These are phyloP conservation scores for Spinellus fusiger DNA, from an alignment of 192 early-diverging fungal species.

Conservation along the genomic window DNA sequence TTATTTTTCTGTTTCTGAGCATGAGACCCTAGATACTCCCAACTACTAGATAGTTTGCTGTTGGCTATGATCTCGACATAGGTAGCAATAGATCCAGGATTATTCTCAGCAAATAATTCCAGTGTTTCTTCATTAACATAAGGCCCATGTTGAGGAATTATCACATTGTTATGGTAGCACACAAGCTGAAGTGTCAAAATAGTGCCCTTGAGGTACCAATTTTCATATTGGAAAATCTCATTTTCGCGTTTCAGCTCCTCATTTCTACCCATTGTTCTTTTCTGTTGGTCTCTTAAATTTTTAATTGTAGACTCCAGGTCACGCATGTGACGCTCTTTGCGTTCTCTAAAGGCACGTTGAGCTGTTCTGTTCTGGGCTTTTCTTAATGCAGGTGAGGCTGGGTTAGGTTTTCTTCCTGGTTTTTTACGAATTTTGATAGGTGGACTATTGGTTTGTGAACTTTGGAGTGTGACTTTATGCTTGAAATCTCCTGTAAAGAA, in stretches of 20 bases:
- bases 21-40: slow-evolving; percentile 15
- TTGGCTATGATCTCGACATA: slow-evolving; percentile 27
- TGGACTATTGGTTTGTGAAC: background rate
- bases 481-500: too few relatives aligned
- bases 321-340: slow-evolving; percentile 73
- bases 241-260: slow-evolving; percentile 36
- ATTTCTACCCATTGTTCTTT: slow-evolving; percentile 37
- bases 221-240: slow-evolving; percentile 40
- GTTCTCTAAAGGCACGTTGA: slow-evolving; percentile 82
- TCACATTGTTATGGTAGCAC: slow-evolving; percentile 21
- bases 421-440: slow-evolving; percentile 49
- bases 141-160: slow-evolving; percentile 27
- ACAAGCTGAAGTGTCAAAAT: slow-evolving; percentile 36
- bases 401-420: slow-evolving; percentile 57
- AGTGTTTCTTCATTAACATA: slow-evolving; percentile 25
- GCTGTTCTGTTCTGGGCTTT: slow-evolving; percentile 85
- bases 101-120: slow-evolving; percentile 14
- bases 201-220: slow-evolving; percentile 44
- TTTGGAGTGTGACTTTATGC: too few relatives aligned
- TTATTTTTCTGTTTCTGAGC: slow-evolving; percentile 14
- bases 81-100: slow-evolving; percentile 15
- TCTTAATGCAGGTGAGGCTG: slow-evolving; percentile 52
- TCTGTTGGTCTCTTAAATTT: slow-evolving; percentile 52
- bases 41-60: slow-evolving; percentile 19
- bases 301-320: slow-evolving; percentile 70